Evolutionary conservation across 1,284 basidiomycete genomes (phyloP), one percentile per base, ranked within the genome.

Genomic region (Cryptococcus sp.): DNA sequence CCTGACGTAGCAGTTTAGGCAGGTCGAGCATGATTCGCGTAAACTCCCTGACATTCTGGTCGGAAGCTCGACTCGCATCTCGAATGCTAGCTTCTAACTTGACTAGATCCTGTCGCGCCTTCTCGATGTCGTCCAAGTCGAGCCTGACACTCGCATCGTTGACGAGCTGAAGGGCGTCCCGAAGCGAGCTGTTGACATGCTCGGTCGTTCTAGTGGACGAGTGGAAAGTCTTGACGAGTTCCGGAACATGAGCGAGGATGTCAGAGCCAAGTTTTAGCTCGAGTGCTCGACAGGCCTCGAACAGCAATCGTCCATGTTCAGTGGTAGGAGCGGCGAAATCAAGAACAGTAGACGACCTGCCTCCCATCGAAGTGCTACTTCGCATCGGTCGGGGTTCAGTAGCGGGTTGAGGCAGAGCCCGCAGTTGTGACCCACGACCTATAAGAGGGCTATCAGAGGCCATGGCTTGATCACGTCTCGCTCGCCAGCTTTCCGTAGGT

Each of bases 301-400:
- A 62, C 2, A 73, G 57, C 28, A 70, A 57, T 44, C 65, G 59
- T 3, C 69, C 67, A 53, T 72, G 71, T 43, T 73, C 71, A 1
- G 66, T 64, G 13, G 54, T 49, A 11, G 56, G 40, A 14, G 48
- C 10, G 7, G 50, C 36, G 13, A 61, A 23, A 36, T 62, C 57
- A 24, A 61, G 42, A 34, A 25, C 54, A 4, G 54, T 49, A 11
- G 48, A 50, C 7, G 54, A 54, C 18, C 56, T 39, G 7, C 62
- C 59, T 7, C 54, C 61, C 0, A 66, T 52, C 10, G 56, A 58
- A 1, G 64, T 65, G 19, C 49, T 53, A 41, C 62, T 66, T 5
- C 64, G 50, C 59, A 64, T 56, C 7, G 55, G 53, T 24, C 64
- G 53, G 10, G 64, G 66, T 43, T 66, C 66, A 1, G 63, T 55